A percentile compares a stretch with the other conserved stretches of the same genome.
Conservation (phyloP, 257 asterid genomes). For the Solanum lignicaule region DNA sequence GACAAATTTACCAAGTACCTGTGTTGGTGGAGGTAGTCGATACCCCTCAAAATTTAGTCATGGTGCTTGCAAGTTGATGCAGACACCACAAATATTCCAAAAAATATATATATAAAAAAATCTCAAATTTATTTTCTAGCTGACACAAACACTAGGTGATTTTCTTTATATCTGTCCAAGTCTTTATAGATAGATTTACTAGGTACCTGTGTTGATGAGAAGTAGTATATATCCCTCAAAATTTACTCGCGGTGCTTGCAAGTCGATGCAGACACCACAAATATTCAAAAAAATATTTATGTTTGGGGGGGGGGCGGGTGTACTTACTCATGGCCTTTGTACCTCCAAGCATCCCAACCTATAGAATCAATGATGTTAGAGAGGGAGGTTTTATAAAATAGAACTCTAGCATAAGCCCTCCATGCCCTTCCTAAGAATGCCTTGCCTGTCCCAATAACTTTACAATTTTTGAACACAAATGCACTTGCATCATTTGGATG, state of each 20-base stretch:
- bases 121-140: background rate
- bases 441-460: background rate
- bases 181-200: background rate
- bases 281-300: background rate
- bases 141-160: background rate
- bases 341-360: conserved; percentile 10
- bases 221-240: background rate
- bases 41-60: background rate
- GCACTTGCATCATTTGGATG: background rate
- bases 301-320: no score
- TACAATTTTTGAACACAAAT: conserved; percentile 4
- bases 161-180: background rate
- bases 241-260: background rate
- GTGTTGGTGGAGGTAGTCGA: background rate
- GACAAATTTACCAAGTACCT: background rate
- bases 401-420: background rate
- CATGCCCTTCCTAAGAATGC: conserved; percentile 8
- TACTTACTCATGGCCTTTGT: conserved; percentile 5
- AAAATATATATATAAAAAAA: no score
- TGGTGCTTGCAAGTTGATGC: background rate
- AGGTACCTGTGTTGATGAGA: background rate
- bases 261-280: background rate
- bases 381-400: background rate
- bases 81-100: background rate
- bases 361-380: background rate